Conservation (phyloP, 257 asterid species). For the Capsicum baccatum region DNA sequence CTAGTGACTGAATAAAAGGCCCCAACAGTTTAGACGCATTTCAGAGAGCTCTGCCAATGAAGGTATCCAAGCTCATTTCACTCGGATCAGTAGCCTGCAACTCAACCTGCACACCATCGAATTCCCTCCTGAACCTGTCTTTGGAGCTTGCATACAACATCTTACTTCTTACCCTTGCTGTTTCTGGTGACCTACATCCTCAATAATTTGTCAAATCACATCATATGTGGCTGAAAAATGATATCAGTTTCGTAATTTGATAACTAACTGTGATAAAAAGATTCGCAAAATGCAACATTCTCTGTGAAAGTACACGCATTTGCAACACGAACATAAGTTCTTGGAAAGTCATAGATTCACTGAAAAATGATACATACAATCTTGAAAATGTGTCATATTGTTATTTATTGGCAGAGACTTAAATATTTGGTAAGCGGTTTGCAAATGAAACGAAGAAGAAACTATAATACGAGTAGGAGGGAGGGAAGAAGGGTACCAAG, state of each 20-base stretch:
- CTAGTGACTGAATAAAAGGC: not conserved
- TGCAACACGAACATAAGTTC: not conserved
- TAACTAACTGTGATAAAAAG: not conserved
- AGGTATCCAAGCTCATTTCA: conserved; percentile 74
- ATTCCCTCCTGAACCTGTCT: conserved; percentile 75
- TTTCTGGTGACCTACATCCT: conserved; percentile 66
- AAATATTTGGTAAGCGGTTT: no score
- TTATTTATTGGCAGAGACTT: no score
- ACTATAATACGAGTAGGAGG: no score
- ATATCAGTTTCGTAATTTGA: not conserved
- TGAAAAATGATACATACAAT: not conserved
- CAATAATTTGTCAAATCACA: conserved; percentile 13
- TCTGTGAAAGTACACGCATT: not conserved
- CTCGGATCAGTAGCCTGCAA: conserved; percentile 80
- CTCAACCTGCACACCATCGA: conserved; percentile 75
- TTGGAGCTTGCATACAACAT: conserved; percentile 74
- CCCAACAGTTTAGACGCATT: not conserved
- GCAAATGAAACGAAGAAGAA: no score
- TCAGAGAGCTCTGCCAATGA: conserved; percentile 61
- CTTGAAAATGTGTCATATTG: not conserved
- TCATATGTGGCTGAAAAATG: not conserved
- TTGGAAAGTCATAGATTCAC: not conserved
- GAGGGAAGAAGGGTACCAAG: conserved; percentile 45
- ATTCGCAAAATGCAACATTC: not conserved
- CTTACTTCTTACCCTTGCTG: conserved; percentile 68